Percentiles rank a stretch among this genome's conserved stretches.
Evolutionary conservation across 768 basidiomycete genomes (phyloP).

Genomic region (Rhizopogon vulgaris): DNA sequence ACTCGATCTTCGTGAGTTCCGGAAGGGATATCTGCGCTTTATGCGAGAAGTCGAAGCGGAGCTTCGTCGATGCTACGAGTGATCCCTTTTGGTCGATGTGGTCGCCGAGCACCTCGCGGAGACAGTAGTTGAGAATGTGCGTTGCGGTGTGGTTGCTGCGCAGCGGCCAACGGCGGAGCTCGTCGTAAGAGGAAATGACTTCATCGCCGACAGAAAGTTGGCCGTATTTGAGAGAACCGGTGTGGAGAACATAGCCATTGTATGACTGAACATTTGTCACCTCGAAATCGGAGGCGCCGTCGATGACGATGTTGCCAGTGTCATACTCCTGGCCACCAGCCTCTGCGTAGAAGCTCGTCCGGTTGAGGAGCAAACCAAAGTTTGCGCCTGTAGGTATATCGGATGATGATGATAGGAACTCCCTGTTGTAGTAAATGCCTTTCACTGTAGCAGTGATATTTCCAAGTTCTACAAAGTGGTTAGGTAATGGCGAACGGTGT

Average conservation of each 20-base stretch:
- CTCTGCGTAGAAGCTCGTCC: slow-evolving; percentile 96
- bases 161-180: slow-evolving; percentile 92
- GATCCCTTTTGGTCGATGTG: slow-evolving; percentile 99
- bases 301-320: slow-evolving; percentile 91
- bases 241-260: slow-evolving; percentile 94
- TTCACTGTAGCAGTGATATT: slow-evolving; percentile 72
- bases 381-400: slow-evolving; percentile 55
- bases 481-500: neutral
- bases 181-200: slow-evolving; percentile 89
- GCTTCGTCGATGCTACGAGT: slow-evolving; percentile 89
- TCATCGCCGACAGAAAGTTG: slow-evolving; percentile 69
- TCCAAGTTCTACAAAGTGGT: slow-evolving; percentile 50
- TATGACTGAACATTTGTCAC: slow-evolving; percentile 91
- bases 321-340: slow-evolving; percentile 97
- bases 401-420: slow-evolving; percentile 64
- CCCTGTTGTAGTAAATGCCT: slow-evolving; percentile 78
- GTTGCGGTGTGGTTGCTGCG: slow-evolving; percentile 98
- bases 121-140: slow-evolving; percentile 91
- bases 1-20: slow-evolving; percentile 81
- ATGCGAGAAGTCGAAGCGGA: slow-evolving; percentile 98
- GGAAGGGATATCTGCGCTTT: slow-evolving; percentile 75
- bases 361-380: slow-evolving; percentile 87
- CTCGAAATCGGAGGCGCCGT: slow-evolving; percentile 86
- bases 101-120: slow-evolving; percentile 93
- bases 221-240: slow-evolving; percentile 88